Conservation (phyloP, 2,329 filamentous ascomycete genomes). For the Daldinia sp. region DNA sequence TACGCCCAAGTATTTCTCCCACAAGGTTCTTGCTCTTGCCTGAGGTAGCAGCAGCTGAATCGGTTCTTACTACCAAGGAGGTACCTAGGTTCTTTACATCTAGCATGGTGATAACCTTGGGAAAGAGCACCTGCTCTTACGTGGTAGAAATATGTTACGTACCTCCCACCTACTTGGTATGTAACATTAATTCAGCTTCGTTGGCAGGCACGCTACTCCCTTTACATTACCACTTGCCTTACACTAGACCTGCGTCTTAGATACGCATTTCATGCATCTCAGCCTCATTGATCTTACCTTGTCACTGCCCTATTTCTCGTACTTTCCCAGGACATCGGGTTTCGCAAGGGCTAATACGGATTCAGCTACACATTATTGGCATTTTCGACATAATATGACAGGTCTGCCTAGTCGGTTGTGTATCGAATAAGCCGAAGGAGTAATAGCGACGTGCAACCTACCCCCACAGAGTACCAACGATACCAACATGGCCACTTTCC, state of each 20-base stretch:
- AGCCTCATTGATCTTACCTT: slow-evolving; percentile 18
- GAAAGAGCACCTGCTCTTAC: too few species aligned
- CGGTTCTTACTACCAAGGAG: too few species aligned
- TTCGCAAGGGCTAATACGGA: slow-evolving; percentile 19
- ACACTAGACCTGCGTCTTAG: slow-evolving; percentile 3
- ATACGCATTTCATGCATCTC: slow-evolving; percentile 19
- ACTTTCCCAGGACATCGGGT: slow-evolving; percentile 17
- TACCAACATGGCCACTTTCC: neutral
- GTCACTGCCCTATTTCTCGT: slow-evolving; percentile 23
- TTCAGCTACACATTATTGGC: slow-evolving; percentile 12
- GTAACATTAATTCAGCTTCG: neutral
- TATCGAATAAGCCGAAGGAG: slow-evolving; percentile 8
- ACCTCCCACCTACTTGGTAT: neutral
- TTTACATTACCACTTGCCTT: neutral
- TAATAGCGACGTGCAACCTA: slow-evolving; percentile 1
- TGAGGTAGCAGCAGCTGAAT: neutral
- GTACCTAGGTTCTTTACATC: too few species aligned
- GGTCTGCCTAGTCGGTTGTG: slow-evolving; percentile 13
- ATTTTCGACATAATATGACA: slow-evolving; percentile 15
- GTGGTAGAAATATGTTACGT: too few species aligned
- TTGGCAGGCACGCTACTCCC: slow-evolving; percentile 2
- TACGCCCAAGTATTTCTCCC: neutral
- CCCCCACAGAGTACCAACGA: slow-evolving; percentile 7
- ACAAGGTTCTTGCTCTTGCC: neutral
- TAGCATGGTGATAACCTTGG: too few species aligned